phyloP scores from a whole-genome alignment of 805 yeast genomes.

The Priceomyces melissophilus region DNA sequence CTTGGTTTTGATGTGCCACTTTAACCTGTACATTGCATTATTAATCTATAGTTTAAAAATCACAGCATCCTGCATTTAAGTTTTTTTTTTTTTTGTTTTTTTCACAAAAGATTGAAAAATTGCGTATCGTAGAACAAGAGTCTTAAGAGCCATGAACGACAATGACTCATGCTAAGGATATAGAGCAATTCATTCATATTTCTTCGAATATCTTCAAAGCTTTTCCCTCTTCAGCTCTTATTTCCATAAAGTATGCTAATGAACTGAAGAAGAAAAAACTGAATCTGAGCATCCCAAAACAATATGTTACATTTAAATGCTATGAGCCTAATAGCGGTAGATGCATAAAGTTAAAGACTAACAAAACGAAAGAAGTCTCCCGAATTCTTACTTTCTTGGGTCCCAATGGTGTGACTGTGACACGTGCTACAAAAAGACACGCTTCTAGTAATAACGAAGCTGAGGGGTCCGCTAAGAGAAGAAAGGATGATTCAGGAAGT shows the following conservation, averaged over 20 bases:
- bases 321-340: slow-evolving; percentile 64
- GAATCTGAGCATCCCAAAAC: slow-evolving; percentile 18
- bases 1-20: slow-evolving; percentile 28
- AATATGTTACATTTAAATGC: slow-evolving; percentile 52
- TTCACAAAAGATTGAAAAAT: no score
- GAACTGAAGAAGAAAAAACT: slow-evolving; percentile 20
- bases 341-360: slow-evolving; percentile 54
- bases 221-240: slow-evolving; percentile 31
- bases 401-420: slow-evolving; percentile 53
- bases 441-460: slow-evolving; percentile 8
- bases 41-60: background rate
- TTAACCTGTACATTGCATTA: slow-evolving; percentile 6
- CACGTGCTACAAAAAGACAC: slow-evolving; percentile 10
- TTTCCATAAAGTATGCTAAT: slow-evolving; percentile 37
- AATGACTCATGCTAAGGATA: slow-evolving; percentile 7
- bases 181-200: slow-evolving; percentile 27
- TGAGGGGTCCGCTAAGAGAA: slow-evolving; percentile 5
- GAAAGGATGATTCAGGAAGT: background rate
- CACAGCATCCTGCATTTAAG: no score
- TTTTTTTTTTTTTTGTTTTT: no score
- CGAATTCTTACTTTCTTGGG: slow-evolving; percentile 72
- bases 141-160: no score
- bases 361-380: slow-evolving; percentile 68
- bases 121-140: no score
- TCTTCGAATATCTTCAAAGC: slow-evolving; percentile 33